Evolutionary conservation across 1,284 basidiomycete species (phyloP).

Genomic region (Trichosporon coremiiforme): DNA sequence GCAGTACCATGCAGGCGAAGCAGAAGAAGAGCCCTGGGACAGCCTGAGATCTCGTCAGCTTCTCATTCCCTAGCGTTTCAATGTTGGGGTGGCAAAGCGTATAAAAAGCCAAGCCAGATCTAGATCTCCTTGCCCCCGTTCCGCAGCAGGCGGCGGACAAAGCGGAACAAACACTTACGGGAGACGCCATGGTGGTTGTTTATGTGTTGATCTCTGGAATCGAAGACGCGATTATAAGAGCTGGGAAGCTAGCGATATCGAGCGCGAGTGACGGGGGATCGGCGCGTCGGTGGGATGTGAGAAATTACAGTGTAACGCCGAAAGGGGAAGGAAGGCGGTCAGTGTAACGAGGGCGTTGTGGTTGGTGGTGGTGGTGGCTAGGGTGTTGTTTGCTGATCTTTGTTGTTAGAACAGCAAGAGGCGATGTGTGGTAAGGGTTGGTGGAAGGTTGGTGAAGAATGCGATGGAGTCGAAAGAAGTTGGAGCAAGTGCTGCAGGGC

Average conservation of each 20-base stretch:
- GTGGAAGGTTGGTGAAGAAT: constrained; percentile 5
- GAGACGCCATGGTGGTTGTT: background rate
- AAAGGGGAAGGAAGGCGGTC: constrained; percentile 14
- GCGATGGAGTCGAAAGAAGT: constrained; percentile 10
- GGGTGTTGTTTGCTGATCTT: background rate
- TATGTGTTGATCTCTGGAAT: background rate
- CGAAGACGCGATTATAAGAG: background rate
- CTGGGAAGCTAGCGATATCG: background rate
- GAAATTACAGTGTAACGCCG: constrained; percentile 11
- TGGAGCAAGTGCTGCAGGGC: background rate
- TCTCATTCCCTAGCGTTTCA: background rate
- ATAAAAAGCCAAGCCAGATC: background rate
- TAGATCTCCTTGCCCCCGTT: background rate
- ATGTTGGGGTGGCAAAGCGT: background rate
- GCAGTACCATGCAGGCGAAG: constrained; percentile 38
- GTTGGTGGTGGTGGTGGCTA: background rate
- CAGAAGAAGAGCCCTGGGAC: constrained; percentile 46
- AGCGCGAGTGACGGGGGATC: constrained; percentile 9
- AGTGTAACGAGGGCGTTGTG: background rate
- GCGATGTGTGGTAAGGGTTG: background rate
- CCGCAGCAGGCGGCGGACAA: background rate
- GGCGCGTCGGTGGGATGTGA: background rate
- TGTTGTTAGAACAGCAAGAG: background rate
- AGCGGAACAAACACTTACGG: background rate
- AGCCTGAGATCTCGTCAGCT: constrained; percentile 2